These are phyloP conservation scores for Oidiodendron maius DNA, from an alignment of 495 filamentous ascomycete genomes.

Conservation along the genomic window DNA sequence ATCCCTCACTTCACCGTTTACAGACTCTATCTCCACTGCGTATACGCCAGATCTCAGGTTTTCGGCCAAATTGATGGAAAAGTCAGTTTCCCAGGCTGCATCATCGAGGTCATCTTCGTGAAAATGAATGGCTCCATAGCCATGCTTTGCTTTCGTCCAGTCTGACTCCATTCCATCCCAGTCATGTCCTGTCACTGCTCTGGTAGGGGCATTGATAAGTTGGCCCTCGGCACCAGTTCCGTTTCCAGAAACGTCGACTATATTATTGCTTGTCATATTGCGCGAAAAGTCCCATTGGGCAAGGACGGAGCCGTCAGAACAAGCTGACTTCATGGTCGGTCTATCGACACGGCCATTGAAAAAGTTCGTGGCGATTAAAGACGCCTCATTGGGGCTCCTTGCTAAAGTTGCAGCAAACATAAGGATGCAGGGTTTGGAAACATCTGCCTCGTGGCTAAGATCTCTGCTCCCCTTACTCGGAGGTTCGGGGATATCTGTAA, in stretches of 20 bases:
- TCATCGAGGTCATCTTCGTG: not conserved
- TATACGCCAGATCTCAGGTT: not conserved
- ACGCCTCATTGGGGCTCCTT: not conserved
- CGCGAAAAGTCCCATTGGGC: not conserved
- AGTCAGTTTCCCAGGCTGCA: not conserved
- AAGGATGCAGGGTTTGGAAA: no score
- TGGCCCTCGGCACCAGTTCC: not conserved
- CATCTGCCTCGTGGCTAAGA: no score
- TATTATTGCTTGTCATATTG: not conserved
- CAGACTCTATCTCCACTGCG: not conserved
- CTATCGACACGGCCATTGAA: not conserved
- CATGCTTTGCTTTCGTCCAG: not conserved
- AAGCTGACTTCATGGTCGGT: not conserved
- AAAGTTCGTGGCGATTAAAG: not conserved
- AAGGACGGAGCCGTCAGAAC: not conserved
- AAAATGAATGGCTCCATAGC: not conserved
- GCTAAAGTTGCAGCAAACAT: not conserved
- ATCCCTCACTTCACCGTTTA: not conserved
- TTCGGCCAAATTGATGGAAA: not conserved
- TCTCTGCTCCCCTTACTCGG: no score
- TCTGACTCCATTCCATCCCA: not conserved
- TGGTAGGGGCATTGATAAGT: not conserved
- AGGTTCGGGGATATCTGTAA: no score
- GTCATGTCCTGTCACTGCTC: not conserved
- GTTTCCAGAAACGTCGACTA: not conserved